Base-by-base conservation (phyloP, 2,329 filamentous ascomycete species). In the Aureobasidium subglaciale region DNA sequence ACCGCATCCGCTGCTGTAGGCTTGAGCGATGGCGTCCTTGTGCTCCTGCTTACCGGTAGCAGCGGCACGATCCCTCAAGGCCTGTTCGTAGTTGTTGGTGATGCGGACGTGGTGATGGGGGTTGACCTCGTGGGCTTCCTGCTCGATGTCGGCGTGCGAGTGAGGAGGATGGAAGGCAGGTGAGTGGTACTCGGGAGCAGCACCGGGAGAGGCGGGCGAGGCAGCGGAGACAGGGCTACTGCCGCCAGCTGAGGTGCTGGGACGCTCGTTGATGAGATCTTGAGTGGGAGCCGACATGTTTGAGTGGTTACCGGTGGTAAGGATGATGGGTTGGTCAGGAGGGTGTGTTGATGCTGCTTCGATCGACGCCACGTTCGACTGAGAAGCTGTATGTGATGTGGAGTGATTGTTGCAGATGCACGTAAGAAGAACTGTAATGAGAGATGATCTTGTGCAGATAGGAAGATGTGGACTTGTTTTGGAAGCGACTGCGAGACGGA, bases 21-120 rank as follows among this genome's bases (percentile, higher is more conserved):
- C 57, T 29, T 46, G 32, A 9, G 29, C 10, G 6, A 29, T 43
- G 11, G 37, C 25, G 24, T 35, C 48, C 29, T 15, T 42, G 41
- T 52, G 37, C 7, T 41, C 30, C 5, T 46, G 34, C 15, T 40
- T 30, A 18, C 56, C 54, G 13, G 58, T 35, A 30, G 41, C 52
- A 20, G 32, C 54, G 16, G 54, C 54, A 56, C 49, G 45, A 22
- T 57, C 59, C 15, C 46, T 55, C 10, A 64, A 56, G 1, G 65
- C 63, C 56, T 64, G 56, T 45, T 66, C 61, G 60, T 66, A 68
- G 56, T 67, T 62, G 59, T 63, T 61, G 9, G 63, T 66, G 18
- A 61, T 53, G 38, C 55, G 46, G 20, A 59, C 60, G 50, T 60
- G 56, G 34, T 63, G 52, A 8, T 46, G 49, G 34, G 53, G 53